These are phyloP conservation scores for Bacidia gigantensis DNA, from an alignment of 495 filamentous ascomycete species.

Conservation along the genomic window DNA sequence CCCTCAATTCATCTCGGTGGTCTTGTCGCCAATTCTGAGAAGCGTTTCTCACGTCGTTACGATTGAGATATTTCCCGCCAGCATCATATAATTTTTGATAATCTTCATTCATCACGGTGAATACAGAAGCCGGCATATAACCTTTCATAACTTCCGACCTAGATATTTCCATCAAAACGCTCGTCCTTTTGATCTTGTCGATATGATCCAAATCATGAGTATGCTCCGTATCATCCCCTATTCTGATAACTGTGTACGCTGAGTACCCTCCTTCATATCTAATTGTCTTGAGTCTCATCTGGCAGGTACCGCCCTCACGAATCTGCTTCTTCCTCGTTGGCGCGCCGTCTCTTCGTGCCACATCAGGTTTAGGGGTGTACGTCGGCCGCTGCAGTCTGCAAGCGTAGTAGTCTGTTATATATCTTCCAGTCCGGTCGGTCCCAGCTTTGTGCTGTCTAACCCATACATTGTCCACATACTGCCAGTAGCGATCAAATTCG, in stretches of 20 bases:
- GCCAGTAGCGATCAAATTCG: constrained; percentile 41
- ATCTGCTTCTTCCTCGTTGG: constrained; percentile 36
- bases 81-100: constrained; percentile 32
- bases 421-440: constrained; percentile 35
- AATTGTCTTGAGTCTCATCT: constrained; percentile 38
- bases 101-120: constrained; percentile 36
- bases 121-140: constrained; percentile 40
- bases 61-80: constrained; percentile 36
- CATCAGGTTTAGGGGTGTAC: constrained; percentile 18
- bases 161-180: constrained; percentile 38
- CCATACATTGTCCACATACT: constrained; percentile 42
- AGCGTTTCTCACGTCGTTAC: constrained; percentile 39
- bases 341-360: constrained; percentile 31
- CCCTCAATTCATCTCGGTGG: constrained; percentile 32
- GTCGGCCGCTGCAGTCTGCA: constrained; percentile 37
- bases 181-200: constrained; percentile 39
- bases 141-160: constrained; percentile 36
- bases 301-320: constrained; percentile 37
- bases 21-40: constrained; percentile 39
- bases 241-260: constrained; percentile 15
- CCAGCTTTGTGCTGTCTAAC: constrained; percentile 36
- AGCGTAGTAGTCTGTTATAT: constrained; percentile 39
- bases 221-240: constrained; percentile 29
- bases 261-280: constrained; percentile 29
- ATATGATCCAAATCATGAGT: constrained; percentile 39